Percentiles rank a stretch among this genome's conserved stretches.
Evolutionary conservation across 345 rosid species (phyloP).

Genomic region (Citrus sp.): DNA sequence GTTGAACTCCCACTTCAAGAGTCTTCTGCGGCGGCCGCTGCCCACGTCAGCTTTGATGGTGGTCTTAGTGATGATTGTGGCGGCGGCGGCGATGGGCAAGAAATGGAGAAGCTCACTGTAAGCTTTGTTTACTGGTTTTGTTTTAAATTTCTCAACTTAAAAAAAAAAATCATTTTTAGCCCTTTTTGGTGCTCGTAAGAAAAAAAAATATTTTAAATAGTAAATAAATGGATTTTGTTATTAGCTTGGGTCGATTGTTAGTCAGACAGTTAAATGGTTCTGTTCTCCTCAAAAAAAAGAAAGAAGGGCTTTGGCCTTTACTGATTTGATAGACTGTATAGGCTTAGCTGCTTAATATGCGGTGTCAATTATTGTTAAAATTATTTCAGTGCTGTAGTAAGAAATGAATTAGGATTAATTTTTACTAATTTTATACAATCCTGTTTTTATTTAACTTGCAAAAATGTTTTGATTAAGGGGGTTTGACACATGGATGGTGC

Average conservation of each 20-base stretch:
- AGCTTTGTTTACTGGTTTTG: neutral
- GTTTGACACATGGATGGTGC: neutral
- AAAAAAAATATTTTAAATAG: too few species aligned
- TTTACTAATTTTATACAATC: neutral
- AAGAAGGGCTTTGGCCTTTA: neutral
- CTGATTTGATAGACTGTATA: neutral
- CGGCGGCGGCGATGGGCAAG: neutral
- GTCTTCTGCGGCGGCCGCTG: neutral
- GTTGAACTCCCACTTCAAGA: slow-evolving; percentile 33
- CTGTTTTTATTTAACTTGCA: neutral
- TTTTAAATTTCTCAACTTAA: neutral
- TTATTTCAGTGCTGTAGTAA: neutral
- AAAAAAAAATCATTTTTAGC: too few species aligned
- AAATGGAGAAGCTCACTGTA: slow-evolving; percentile 31
- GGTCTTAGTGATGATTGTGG: neutral
- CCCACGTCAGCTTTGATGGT: slow-evolving; percentile 3
- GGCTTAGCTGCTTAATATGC: neutral
- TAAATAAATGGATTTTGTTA: neutral
- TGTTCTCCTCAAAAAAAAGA: neutral
- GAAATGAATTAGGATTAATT: neutral
- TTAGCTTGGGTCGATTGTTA: neutral
- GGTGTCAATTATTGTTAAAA: neutral
- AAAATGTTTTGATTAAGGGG: neutral
- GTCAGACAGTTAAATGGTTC: neutral
- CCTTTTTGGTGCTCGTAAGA: neutral